phyloP scores from a whole-genome alignment of 345 rosid species.

The Mangifera indica region DNA sequence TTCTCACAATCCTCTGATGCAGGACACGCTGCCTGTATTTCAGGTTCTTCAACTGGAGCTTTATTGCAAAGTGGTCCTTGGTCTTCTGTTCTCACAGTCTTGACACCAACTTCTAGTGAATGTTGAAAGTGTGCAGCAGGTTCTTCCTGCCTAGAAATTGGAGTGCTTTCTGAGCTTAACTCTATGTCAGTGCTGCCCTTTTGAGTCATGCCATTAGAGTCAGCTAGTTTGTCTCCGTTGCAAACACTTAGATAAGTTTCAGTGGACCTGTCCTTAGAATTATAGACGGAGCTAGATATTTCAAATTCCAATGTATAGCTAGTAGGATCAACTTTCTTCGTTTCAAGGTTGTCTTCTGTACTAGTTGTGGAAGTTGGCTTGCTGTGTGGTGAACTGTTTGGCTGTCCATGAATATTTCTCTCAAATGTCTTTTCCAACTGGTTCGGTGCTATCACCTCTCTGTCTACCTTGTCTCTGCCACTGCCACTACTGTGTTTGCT shows the following conservation, averaged over 20 bases:
- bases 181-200: conserved; percentile 30
- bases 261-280: conserved; percentile 52
- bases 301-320: conserved; percentile 44
- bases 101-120: conserved; percentile 31
- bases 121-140: conserved; percentile 30
- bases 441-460: conserved; percentile 33
- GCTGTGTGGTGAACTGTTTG: conserved; percentile 33
- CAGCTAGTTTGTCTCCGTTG: conserved; percentile 45
- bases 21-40: conserved; percentile 24
- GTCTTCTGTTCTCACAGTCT: conserved; percentile 29
- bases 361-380: conserved; percentile 51
- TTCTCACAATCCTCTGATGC: conserved; percentile 26
- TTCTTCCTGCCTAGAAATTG: conserved; percentile 28
- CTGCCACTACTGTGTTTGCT: conserved; percentile 33
- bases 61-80: conserved; percentile 20
- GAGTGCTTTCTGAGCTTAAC: conserved; percentile 23
- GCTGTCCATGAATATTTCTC: conserved; percentile 35
- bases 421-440: conserved; percentile 41
- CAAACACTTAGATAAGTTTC: conserved; percentile 44
- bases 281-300: conserved; percentile 39
- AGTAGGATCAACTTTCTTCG: conserved; percentile 69
- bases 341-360: conserved; percentile 62
- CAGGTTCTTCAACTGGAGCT: conserved; percentile 35
- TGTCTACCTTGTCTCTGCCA: conserved; percentile 38
- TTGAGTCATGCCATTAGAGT: conserved; percentile 25